phyloP scores from a whole-genome alignment of 2,329 filamentous ascomycete species.

The Myriosclerotinia curreyana region DNA sequence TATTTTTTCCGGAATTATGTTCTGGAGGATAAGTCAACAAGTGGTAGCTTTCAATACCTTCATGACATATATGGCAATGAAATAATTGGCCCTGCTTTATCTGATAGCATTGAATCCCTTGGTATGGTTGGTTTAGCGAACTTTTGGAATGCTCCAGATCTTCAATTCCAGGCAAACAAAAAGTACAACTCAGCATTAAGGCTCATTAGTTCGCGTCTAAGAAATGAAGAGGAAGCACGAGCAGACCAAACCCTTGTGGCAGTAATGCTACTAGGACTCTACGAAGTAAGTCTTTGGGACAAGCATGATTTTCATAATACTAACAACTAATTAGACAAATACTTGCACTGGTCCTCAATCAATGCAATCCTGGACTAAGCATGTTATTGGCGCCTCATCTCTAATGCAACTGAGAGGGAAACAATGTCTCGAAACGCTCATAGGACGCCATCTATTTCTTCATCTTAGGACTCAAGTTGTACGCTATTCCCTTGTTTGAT shows the following conservation, averaged over 20 bases:
- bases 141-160: conserved; percentile 30
- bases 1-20: conserved; percentile 37
- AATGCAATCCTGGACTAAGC: conserved; percentile 52
- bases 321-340: conserved; percentile 29
- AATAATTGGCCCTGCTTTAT: conserved; percentile 44
- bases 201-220: conserved; percentile 27
- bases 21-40: conserved; percentile 22
- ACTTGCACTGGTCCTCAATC: conserved; percentile 40
- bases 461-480: conserved; percentile 45
- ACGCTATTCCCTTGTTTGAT: conserved; percentile 1
- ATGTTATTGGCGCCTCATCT: conserved; percentile 51
- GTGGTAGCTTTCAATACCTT: conserved; percentile 32
- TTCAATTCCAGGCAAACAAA: conserved; percentile 23
- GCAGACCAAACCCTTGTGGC: conserved; percentile 34
- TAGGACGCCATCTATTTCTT: conserved; percentile 52
- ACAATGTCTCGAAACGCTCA: conserved; percentile 46
- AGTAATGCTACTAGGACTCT: conserved; percentile 34
- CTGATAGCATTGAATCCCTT: conserved; percentile 29
- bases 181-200: conserved; percentile 32
- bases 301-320: conserved; percentile 46
- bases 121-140: conserved; percentile 32
- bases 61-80: conserved; percentile 40
- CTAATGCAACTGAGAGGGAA: conserved; percentile 50
- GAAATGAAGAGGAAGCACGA: conserved; percentile 28
- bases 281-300: conserved; percentile 37